Evolutionary conservation across 2,329 filamentous ascomycete species (phyloP).

Genomic region (Aspergillus japonicus): DNA sequence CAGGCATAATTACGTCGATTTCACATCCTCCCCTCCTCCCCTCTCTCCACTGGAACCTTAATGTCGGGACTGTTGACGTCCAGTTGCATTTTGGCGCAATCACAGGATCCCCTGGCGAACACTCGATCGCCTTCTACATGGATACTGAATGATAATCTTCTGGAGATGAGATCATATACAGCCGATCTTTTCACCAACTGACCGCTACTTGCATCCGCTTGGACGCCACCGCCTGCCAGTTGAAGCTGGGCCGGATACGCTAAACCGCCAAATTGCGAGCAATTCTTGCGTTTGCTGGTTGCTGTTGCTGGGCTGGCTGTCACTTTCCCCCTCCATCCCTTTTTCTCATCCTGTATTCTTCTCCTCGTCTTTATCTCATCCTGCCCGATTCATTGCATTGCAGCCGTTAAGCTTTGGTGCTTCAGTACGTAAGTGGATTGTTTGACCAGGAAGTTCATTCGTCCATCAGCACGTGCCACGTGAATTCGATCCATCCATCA

Average conservation of each 20-base stretch:
- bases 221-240: neutral
- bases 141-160: no score
- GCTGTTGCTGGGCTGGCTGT: neutral
- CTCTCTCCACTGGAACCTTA: no score
- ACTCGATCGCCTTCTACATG: neutral
- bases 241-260: neutral
- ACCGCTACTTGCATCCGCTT: neutral
- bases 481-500: constrained; percentile 12
- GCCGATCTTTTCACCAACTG: neutral
- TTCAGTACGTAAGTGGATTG: neutral
- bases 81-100: neutral
- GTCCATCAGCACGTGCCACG: constrained; percentile 13
- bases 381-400: neutral
- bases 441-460: constrained; percentile 1
- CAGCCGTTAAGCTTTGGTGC: constrained; percentile 1
- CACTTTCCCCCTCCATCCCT: neutral
- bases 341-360: neutral
- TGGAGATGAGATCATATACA: neutral
- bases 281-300: neutral
- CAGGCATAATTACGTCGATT: neutral
- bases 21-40: neutral
- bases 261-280: neutral
- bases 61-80: neutral
- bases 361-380: neutral
- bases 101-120: neutral